phyloP scores from a whole-genome alignment of 2,329 filamentous ascomycete species.

The Clathrospora elynae region DNA sequence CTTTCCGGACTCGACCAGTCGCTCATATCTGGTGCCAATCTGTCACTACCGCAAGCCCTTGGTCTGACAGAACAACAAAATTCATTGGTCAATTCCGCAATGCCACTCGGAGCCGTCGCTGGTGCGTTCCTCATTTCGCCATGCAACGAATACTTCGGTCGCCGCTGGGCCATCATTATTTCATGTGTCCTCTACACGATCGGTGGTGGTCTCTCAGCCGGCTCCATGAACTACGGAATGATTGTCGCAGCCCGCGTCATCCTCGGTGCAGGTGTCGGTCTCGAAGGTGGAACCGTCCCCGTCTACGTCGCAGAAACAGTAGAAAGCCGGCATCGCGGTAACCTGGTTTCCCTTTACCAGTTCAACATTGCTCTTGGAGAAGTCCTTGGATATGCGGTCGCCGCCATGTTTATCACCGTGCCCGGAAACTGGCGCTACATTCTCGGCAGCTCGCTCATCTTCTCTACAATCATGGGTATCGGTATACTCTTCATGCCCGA shows the following conservation, averaged over 20 bases:
- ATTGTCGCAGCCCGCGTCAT: conserved; percentile 71
- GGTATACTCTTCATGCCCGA: conserved; percentile 76
- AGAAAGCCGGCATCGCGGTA: conserved; percentile 69
- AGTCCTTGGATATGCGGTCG: conserved; percentile 73
- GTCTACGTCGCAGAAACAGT: conserved; percentile 77
- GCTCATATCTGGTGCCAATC: conserved; percentile 71
- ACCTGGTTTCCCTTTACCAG: conserved; percentile 75
- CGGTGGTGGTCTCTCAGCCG: conserved; percentile 70
- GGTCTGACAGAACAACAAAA: conserved; percentile 61
- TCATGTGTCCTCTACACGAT: conserved; percentile 72
- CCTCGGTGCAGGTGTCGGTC: conserved; percentile 71
- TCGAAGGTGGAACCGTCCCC: conserved; percentile 75
- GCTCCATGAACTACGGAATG: conserved; percentile 71
- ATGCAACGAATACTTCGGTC: conserved; percentile 69
- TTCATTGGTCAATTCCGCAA: conserved; percentile 70
- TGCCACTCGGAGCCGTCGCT: conserved; percentile 73
- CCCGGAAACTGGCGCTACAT: conserved; percentile 75
- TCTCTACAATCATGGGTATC: conserved; percentile 65
- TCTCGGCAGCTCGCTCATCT: conserved; percentile 72
- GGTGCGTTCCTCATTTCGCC: conserved; percentile 71
- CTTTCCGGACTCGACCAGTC: conserved; percentile 75
- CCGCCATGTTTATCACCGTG: conserved; percentile 73
- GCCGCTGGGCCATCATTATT: conserved; percentile 71
- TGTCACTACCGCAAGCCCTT: conserved; percentile 67
- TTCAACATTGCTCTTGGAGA: conserved; percentile 77